Evolutionary conservation across 768 basidiomycete genomes (phyloP).

Genomic region (Serendipita indica): DNA sequence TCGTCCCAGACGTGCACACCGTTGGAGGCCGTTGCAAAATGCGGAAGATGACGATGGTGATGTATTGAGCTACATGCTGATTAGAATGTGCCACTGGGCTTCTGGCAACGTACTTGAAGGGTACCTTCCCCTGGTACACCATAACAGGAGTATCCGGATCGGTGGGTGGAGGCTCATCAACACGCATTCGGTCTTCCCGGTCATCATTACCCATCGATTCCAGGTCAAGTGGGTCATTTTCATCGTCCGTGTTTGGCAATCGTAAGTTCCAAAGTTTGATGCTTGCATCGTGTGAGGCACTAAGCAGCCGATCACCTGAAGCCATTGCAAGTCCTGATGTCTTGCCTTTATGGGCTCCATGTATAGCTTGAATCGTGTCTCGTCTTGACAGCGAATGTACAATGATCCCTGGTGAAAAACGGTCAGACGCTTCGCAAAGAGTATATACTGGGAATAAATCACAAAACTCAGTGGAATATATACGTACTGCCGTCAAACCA

Average conservation of each 20-base stretch:
- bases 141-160: constrained; percentile 43
- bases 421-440: background rate
- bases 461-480: background rate
- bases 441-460: background rate
- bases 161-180: constrained; percentile 13
- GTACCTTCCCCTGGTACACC: constrained; percentile 70
- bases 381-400: constrained; percentile 63
- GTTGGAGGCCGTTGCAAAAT: constrained; percentile 90
- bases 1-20: constrained; percentile 97
- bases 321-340: constrained; percentile 70
- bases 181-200: constrained; percentile 6
- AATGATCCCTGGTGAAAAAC: constrained; percentile 46
- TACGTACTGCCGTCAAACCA: constrained; percentile 88
- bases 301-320: constrained; percentile 45
- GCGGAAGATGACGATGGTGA: constrained; percentile 75
- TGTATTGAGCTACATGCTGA: constrained; percentile 58
- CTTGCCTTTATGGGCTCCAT: constrained; percentile 70
- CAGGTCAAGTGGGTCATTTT: background rate
- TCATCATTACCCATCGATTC: constrained; percentile 19
- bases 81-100: constrained; percentile 8
- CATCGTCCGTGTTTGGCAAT: constrained; percentile 16
- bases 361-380: constrained; percentile 39
- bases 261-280: constrained; percentile 64
- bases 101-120: constrained; percentile 63
- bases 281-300: constrained; percentile 69